phyloP scores from a whole-genome alignment of 306 rosid genomes.

The Trichosanthes truncata region DNA sequence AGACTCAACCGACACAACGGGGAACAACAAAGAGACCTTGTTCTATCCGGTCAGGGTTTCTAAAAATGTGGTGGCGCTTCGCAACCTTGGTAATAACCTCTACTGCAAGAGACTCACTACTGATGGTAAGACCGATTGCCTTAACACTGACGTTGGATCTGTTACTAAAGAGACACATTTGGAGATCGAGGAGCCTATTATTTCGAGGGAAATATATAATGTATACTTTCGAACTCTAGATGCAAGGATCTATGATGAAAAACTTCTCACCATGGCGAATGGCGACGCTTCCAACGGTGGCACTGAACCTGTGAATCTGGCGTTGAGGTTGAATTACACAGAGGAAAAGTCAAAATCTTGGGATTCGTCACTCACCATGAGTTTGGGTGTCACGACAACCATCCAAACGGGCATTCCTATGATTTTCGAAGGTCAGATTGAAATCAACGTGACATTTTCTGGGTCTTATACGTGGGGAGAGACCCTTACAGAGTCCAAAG shows the following conservation, averaged over 20 bases:
- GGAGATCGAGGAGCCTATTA: neutral
- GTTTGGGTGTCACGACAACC: neutral
- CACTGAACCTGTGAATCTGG: too few relatives aligned
- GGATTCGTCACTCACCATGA: neutral
- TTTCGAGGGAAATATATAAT: neutral
- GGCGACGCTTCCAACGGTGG: neutral
- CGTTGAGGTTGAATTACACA: neutral
- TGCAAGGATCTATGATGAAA: neutral
- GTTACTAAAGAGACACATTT: neutral
- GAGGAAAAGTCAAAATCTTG: neutral
- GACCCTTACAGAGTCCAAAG: neutral
- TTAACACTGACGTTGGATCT: neutral
- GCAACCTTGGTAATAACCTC: neutral
- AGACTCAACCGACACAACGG: neutral
- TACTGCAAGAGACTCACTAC: neutral
- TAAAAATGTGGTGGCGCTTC: neutral
- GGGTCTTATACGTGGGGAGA: constrained; percentile 7
- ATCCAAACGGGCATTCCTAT: neutral
- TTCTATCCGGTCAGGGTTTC: neutral
- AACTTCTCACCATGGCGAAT: neutral
- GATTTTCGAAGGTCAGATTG: neutral
- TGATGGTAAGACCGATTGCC: neutral
- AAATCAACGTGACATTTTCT: too few relatives aligned
- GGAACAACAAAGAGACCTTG: neutral
- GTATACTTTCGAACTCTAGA: neutral